Conservation (phyloP, 148 eudicot genomes). For the Polygonum aviculare region DNA sequence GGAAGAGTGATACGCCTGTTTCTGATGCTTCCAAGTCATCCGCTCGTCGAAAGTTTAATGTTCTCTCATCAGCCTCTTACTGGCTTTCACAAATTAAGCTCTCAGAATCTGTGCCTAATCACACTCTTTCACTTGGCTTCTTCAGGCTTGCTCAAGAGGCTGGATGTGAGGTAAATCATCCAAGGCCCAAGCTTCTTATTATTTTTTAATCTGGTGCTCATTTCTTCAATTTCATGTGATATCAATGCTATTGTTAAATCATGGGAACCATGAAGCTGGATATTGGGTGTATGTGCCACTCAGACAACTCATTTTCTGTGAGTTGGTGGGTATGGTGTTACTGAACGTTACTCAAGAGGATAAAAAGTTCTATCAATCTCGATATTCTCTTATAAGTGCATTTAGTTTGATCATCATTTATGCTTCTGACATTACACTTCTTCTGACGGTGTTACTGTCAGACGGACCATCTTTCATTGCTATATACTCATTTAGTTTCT, state of each 20-base stretch:
- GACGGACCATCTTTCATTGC: background rate
- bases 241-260: background rate
- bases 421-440: background rate
- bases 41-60: slow-evolving; percentile 41
- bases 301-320: background rate
- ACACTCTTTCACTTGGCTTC: slow-evolving; percentile 69
- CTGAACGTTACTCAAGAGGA: background rate
- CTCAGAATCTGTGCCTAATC: slow-evolving; percentile 80
- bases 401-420: background rate
- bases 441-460: background rate
- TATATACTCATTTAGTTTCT: background rate
- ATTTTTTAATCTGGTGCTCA: background rate
- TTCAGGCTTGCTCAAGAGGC: slow-evolving; percentile 91
- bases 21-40: slow-evolving; percentile 62
- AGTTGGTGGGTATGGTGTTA: background rate
- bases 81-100: slow-evolving; percentile 90
- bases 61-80: slow-evolving; percentile 60
- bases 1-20: slow-evolving; percentile 43
- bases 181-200: background rate
- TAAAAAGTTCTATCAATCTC: background rate
- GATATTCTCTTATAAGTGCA: background rate
- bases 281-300: background rate
- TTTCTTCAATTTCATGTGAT: background rate
- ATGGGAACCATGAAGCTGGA: background rate
- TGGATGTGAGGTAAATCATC: slow-evolving; percentile 56